Base-by-base conservation (phyloP, 2,329 filamentous ascomycete genomes). In the Sphaerulina vaccinii region DNA sequence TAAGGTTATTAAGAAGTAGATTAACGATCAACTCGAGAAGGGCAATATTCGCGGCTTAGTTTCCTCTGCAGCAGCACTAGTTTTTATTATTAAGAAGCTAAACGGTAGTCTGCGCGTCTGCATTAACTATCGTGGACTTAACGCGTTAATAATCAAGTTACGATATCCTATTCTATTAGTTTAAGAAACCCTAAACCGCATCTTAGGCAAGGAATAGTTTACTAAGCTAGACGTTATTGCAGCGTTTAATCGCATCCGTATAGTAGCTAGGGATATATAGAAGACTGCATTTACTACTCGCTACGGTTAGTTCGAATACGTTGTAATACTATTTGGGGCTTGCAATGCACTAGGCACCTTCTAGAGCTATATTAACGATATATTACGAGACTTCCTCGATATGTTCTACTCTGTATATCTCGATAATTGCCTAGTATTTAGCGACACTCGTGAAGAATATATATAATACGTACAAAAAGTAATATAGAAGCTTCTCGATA, bases 111-210 rank as follows among this genome's bases (percentile, higher is more conserved):
- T 68, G 33, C 38, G 49, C 11, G 42, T 68, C 15, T 67, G 52
- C 55, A 39, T 69, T 13, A 40, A 70, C 41, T 70, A 66, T 38
- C 11, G 38, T 36, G 22, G 29, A 15, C 42, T 70, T 8, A 70
- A 70, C 41, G 48, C 39, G 0, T 52, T 66, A 16, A 68, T 36
- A 8, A 53, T 62, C 19, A 70, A 70, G 40, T 47, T 18, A 7
- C 8, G 57, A 66, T 64, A 63, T 38, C 45, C 52, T 19, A 42
- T 68, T 38, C 57, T 47, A 10, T 39, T 68, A 41, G 63, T 69
- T 29, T 54, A n/a, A 6, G 51, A 69, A 48, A 48, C 61, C 24
- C 52, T 59, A 15, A 48, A 68, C 38, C 11, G 37, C 5, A 39
- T 68, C 2, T 42, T 44, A 21, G 44, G 50, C 8, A 57, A 46